These are phyloP conservation scores for Cladosporium sp. DNA, from an alignment of 2,329 filamentous ascomycete genomes.

Conservation along the genomic window DNA sequence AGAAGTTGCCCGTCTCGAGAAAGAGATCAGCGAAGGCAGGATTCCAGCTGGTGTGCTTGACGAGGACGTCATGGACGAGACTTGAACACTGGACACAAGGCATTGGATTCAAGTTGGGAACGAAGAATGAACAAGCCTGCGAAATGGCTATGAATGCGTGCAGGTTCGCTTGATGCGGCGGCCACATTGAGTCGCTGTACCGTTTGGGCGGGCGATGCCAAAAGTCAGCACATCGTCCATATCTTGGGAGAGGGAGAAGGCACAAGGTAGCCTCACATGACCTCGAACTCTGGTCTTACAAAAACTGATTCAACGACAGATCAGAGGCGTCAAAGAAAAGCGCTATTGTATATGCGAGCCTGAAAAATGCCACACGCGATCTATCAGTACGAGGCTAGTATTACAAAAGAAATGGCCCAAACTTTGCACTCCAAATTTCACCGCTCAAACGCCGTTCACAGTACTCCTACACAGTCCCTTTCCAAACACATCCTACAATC, in stretches of 20 bases:
- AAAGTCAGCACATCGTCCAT: not conserved
- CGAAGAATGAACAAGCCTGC: not conserved
- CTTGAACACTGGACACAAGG: constrained; percentile 24
- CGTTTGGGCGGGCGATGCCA: not conserved
- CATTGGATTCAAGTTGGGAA: not conserved
- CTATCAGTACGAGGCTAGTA: constrained; percentile 5
- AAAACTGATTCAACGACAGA: constrained; percentile 1
- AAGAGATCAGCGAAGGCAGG: constrained; percentile 84
- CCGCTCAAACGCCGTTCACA: not conserved
- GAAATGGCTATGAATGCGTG: not conserved
- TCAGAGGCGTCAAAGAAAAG: not conserved
- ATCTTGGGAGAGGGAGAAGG: not conserved
- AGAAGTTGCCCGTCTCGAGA: constrained; percentile 88
- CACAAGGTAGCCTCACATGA: constrained; percentile 3
- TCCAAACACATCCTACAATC: not conserved
- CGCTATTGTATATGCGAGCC: constrained; percentile 1
- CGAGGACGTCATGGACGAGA: constrained; percentile 37
- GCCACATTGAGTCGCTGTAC: not conserved
- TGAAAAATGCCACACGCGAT: not conserved
- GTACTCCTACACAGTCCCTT: constrained; percentile 10
- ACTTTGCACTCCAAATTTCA: not conserved
- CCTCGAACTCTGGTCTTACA: not conserved
- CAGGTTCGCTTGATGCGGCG: not conserved
- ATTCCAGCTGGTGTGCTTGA: constrained; percentile 57
- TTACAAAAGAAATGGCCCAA: not conserved